Conservation (phyloP, 495 filamentous ascomycete species). For the Talaromyces stipitatus region DNA sequence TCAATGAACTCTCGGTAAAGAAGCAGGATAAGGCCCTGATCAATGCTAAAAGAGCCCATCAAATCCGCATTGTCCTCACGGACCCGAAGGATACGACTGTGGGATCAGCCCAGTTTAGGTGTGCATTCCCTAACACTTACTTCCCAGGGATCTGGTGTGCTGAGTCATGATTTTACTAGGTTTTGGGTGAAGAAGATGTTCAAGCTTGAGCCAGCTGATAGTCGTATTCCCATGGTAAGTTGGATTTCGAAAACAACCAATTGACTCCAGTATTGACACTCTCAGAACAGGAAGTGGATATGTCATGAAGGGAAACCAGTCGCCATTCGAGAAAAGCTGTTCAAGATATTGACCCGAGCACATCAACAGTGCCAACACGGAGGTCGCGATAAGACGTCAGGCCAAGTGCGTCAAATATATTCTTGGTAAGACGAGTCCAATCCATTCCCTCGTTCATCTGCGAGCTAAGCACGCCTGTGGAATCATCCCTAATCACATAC, state of each 20-base stretch:
- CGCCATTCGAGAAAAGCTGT: constrained; percentile 51
- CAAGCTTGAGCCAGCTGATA: constrained; percentile 36
- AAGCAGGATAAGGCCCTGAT: constrained; percentile 56
- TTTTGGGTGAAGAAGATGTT: constrained; percentile 61
- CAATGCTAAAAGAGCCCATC: constrained; percentile 43
- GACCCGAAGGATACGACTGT: constrained; percentile 52
- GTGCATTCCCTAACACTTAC: constrained; percentile 7
- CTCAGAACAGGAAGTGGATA: constrained; percentile 36
- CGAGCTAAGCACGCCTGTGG: not conserved
- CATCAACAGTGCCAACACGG: constrained; percentile 53
- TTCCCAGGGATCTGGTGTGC: not conserved
- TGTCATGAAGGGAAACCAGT: constrained; percentile 54
- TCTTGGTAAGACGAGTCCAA: constrained; percentile 40
- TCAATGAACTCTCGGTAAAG: constrained; percentile 45
- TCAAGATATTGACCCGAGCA: constrained; percentile 48
- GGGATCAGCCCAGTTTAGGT: constrained; percentile 52
- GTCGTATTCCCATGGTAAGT: constrained; percentile 27
- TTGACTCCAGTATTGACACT: not conserved
- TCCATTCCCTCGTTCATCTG: not conserved
- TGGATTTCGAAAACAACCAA: not conserved
- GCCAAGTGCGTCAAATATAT: constrained; percentile 48
- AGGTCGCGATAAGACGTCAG: constrained; percentile 54
- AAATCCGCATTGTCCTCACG: constrained; percentile 45
- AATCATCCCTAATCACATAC: not conserved
- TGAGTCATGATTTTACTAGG: constrained; percentile 14